Evolutionary conservation across 2,329 filamentous ascomycete species (phyloP).

Genomic region (Exophiala aquamarina): DNA sequence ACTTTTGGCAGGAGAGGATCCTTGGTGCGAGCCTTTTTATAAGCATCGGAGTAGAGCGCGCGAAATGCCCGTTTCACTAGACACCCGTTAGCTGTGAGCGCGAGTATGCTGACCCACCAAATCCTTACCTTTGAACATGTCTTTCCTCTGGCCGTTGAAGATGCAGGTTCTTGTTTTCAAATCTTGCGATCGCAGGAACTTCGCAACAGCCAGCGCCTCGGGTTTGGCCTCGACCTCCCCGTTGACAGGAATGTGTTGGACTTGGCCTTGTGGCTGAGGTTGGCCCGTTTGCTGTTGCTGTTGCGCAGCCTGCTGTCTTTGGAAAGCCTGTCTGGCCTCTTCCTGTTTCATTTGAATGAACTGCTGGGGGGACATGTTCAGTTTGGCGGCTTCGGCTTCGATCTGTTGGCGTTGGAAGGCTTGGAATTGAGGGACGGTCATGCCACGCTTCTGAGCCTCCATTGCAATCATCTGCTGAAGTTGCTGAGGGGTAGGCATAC

Average conservation of each 20-base stretch:
- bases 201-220: conserved; percentile 81
- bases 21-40: conserved; percentile 75
- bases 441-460: conserved; percentile 80
- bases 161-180: conserved; percentile 90
- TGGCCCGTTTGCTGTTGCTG: conserved; percentile 32
- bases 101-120: conserved; percentile 12
- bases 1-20: conserved; percentile 86
- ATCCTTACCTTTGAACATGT: conserved; percentile 85
- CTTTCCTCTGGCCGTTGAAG: conserved; percentile 92
- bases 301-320: conserved; percentile 34
- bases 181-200: conserved; percentile 79
- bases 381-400: conserved; percentile 50
- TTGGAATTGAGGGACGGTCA: conserved; percentile 79
- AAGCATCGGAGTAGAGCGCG: conserved; percentile 82
- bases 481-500: conserved; percentile 19
- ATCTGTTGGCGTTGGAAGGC: conserved; percentile 50
- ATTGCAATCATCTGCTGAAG: conserved; percentile 27
- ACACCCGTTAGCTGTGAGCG: conserved; percentile 1
- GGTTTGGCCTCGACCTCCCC: conserved; percentile 71
- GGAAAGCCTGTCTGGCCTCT: conserved; percentile 42
- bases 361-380: conserved; percentile 52
- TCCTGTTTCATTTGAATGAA: conserved; percentile 43
- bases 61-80: conserved; percentile 93
- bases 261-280: conserved; percentile 35
- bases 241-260: conserved; percentile 50